Percentiles rank a stretch among this genome's conserved stretches.
Conservation (phyloP, 169 alveolate genomes). For the Plasmodium gallinaceum region DNA sequence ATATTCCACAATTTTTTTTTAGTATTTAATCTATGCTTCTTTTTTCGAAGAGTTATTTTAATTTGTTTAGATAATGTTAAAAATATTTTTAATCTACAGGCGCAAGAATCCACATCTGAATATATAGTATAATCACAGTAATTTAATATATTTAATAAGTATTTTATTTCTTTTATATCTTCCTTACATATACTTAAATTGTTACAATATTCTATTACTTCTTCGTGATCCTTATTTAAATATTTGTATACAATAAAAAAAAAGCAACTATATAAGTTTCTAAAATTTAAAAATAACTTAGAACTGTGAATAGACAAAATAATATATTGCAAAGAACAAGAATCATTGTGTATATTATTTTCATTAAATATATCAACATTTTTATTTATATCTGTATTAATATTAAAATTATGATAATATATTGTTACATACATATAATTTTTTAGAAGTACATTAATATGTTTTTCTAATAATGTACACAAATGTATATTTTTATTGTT, state of each 20-base stretch:
- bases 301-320: constrained; percentile 70
- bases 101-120: constrained; percentile 76
- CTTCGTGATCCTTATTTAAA: constrained; percentile 67
- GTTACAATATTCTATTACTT: constrained; percentile 73
- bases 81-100: constrained; percentile 74
- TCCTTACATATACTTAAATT: constrained; percentile 70
- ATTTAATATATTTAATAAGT: constrained; percentile 64
- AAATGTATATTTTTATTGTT: constrained; percentile 69
- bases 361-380: constrained; percentile 66
- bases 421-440: constrained; percentile 75
- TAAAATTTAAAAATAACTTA: constrained; percentile 54
- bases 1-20: constrained; percentile 14
- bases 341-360: background rate
- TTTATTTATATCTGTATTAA: constrained; percentile 47
- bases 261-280: constrained; percentile 70
- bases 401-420: constrained; percentile 71
- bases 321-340: constrained; percentile 60
- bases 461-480: constrained; percentile 72
- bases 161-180: constrained; percentile 73
- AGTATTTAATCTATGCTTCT: constrained; percentile 25
- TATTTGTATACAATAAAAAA: constrained; percentile 74
- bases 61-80: constrained; percentile 57
- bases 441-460: constrained; percentile 56
- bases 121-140: constrained; percentile 61
- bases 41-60: constrained; percentile 52